Evolutionary conservation across 129 eudicot genomes (phyloP).

Genomic region (Calendula officinalis): DNA sequence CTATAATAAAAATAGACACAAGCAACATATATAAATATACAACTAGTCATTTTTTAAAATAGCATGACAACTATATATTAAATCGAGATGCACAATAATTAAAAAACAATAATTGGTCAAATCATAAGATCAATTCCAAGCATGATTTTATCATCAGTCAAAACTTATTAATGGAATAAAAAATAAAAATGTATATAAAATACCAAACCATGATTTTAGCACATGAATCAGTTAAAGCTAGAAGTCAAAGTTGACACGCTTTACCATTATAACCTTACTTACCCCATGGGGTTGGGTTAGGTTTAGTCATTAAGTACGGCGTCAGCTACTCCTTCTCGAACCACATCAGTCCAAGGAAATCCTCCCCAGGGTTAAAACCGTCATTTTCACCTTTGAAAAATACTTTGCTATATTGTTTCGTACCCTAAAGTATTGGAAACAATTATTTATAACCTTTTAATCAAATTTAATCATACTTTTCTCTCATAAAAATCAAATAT

Average conservation of each 20-base stretch:
- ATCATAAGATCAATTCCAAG: constrained; percentile 4
- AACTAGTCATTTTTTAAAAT: too few relatives aligned
- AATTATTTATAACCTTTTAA: constrained; percentile 5
- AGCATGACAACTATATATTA: too few relatives aligned
- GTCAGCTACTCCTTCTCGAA: constrained; percentile 14
- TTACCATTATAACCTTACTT: not conserved
- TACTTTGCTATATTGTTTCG: not conserved
- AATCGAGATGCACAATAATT: too few relatives aligned
- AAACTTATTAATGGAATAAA: not conserved
- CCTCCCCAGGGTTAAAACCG: not conserved
- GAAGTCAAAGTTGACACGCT: constrained; percentile 22
- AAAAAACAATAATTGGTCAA: not conserved
- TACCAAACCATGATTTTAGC: constrained; percentile 14
- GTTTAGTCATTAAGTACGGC: constrained; percentile 31
- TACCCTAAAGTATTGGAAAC: constrained; percentile 4
- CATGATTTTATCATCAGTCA: constrained; percentile 1
- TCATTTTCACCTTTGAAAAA: not conserved
- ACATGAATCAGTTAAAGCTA: constrained; percentile 20
- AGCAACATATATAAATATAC: too few relatives aligned
- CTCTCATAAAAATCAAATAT: not conserved
- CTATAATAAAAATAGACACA: too few relatives aligned
- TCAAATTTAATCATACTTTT: not conserved
- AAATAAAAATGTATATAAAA: not conserved
- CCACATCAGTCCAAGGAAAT: not conserved
- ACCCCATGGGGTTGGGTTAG: constrained; percentile 1